Conservation (phyloP, 139 green algal genomes). For the Chlamydomonas applanata region DNA sequence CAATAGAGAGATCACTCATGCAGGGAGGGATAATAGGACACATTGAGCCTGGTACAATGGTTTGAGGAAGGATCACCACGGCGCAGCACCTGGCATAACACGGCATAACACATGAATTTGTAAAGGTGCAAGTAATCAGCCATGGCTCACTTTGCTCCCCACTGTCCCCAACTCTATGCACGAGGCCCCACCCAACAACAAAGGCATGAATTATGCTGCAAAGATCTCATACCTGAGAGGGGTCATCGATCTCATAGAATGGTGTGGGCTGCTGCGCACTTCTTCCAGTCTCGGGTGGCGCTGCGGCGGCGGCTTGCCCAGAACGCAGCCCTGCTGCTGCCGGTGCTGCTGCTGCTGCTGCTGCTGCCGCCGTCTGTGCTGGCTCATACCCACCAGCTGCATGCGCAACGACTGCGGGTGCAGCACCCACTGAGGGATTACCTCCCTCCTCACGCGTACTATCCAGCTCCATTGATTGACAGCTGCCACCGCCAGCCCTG, state of each 20-base stretch:
- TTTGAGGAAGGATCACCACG: too few relatives aligned
- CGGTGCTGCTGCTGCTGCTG: constrained; percentile 1
- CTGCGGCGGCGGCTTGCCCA: background rate
- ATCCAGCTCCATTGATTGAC: too few relatives aligned
- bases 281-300: background rate
- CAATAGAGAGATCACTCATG: too few relatives aligned
- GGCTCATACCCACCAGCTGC: background rate
- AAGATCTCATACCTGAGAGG: background rate
- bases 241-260: constrained; percentile 7
- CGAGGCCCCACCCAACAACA: too few relatives aligned
- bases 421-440: background rate
- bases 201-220: too few relatives aligned
- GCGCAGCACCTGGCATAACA: background rate
- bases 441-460: too few relatives aligned
- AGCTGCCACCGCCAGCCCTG: too few relatives aligned
- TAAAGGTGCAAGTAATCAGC: too few relatives aligned
- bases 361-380: background rate
- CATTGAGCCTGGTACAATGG: too few relatives aligned
- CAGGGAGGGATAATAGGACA: background rate
- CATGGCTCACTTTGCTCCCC: too few relatives aligned
- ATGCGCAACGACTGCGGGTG: background rate
- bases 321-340: background rate
- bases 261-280: background rate
- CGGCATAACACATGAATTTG: background rate
- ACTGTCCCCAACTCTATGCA: too few relatives aligned